Conservation (phyloP, 2,329 filamentous ascomycete species). For the Aaosphaeria pasadenensis region DNA sequence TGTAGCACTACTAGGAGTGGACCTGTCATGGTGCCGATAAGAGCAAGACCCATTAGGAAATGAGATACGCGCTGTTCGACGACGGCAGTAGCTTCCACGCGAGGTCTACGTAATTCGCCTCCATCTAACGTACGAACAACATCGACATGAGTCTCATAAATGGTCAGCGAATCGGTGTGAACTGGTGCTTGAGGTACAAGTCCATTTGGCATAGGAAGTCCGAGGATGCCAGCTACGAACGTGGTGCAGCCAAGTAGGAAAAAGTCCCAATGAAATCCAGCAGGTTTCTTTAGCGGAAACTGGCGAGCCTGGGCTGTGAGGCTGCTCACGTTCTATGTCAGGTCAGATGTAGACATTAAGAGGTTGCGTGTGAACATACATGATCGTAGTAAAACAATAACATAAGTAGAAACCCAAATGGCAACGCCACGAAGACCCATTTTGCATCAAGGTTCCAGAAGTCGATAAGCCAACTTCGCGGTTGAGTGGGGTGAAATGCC, state of each 20-base stretch:
- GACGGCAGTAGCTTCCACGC: slow-evolving; percentile 44
- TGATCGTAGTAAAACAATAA: slow-evolving; percentile 57
- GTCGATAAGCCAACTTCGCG: slow-evolving; percentile 47
- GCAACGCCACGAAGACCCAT: not conserved
- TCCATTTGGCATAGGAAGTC: slow-evolving; percentile 54
- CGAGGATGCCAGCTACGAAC: slow-evolving; percentile 51
- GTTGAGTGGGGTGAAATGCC: slow-evolving; percentile 48
- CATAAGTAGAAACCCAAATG: slow-evolving; percentile 52
- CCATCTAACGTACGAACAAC: slow-evolving; percentile 41
- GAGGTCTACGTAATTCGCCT: slow-evolving; percentile 43
- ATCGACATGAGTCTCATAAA: slow-evolving; percentile 30
- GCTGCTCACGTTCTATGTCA: slow-evolving; percentile 46
- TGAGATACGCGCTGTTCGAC: slow-evolving; percentile 54
- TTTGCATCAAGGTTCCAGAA: not conserved
- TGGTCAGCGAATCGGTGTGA: slow-evolving; percentile 52
- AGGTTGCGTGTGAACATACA: slow-evolving; percentile 20
- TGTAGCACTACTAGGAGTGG: slow-evolving; percentile 50
- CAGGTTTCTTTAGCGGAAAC: slow-evolving; percentile 54
- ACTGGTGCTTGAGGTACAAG: slow-evolving; percentile 56
- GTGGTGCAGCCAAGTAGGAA: slow-evolving; percentile 55
- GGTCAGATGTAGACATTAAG: not conserved
- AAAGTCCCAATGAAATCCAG: slow-evolving; percentile 58
- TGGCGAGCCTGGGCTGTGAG: slow-evolving; percentile 52
- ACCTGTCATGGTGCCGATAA: slow-evolving; percentile 55
- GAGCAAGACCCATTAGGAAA: slow-evolving; percentile 53